Evolutionary conservation across 78 protist species (phyloP).

Genomic region (Fonticula alba): DNA sequence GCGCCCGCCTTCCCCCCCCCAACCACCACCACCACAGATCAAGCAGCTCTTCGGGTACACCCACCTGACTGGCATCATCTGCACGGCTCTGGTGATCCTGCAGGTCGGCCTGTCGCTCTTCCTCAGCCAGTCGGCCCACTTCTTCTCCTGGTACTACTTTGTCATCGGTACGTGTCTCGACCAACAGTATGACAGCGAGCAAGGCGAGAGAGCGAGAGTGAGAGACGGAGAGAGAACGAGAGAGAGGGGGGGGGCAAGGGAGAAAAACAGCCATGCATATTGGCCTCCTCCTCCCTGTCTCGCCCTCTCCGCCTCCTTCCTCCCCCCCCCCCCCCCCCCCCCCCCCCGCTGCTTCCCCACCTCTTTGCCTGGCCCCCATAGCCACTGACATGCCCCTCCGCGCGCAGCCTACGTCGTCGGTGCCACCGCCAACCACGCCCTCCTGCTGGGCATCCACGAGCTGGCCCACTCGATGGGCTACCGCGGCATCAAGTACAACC

Average conservation of each 20-base stretch:
- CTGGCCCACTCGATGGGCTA: constrained; percentile 33
- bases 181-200: not conserved
- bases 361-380: not conserved
- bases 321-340: not conserved
- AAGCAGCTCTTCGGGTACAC: constrained; percentile 3
- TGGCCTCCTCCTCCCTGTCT: no score
- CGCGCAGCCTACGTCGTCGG: constrained; percentile 39
- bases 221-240: no score
- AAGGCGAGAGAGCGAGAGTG: no score
- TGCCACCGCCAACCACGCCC: constrained; percentile 36
- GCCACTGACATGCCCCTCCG: not conserved
- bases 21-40: constrained; percentile 4
- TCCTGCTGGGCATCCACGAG: constrained; percentile 54
- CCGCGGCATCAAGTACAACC: constrained; percentile 16
- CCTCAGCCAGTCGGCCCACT: not conserved
- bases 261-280: not conserved
- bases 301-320: no score
- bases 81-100: not conserved
- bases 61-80: not conserved
- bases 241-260: no score
- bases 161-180: not conserved
- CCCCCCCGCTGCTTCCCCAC: no score
- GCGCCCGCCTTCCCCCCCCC: not conserved
- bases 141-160: no score
- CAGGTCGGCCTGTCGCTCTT: not conserved